These are phyloP conservation scores for Hydnum rufescens DNA, from an alignment of 768 basidiomycete species.

Conservation along the genomic window DNA sequence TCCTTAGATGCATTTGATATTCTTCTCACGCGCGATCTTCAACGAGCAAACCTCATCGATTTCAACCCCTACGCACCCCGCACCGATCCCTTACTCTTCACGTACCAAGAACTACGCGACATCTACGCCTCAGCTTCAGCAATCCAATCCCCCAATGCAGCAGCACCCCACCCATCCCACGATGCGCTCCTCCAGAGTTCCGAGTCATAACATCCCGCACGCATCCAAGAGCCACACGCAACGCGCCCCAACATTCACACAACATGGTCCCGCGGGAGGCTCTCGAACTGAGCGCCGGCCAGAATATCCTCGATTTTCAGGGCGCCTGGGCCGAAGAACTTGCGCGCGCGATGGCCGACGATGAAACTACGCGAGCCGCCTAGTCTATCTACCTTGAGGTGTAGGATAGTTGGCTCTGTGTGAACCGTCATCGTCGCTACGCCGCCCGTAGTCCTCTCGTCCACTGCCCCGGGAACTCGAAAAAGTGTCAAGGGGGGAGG, in stretches of 20 bases:
- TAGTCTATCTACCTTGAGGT: too few species aligned
- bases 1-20: constrained; percentile 56
- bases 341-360: constrained; percentile 13
- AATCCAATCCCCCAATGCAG: neutral
- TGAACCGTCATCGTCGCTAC: too few species aligned
- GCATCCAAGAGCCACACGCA: constrained; percentile 47
- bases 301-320: constrained; percentile 52
- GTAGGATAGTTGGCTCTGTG: too few species aligned
- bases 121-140: constrained; percentile 15
- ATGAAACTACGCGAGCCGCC: too few species aligned
- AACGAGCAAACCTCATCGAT: constrained; percentile 65
- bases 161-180: neutral
- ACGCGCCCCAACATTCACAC: constrained; percentile 57
- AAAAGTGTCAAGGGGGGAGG: too few species aligned
- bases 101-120: constrained; percentile 48
- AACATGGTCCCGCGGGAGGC: constrained; percentile 89
- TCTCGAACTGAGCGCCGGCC: constrained; percentile 55
- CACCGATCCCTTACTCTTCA: constrained; percentile 79
- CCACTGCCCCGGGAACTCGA: too few species aligned
- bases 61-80: constrained; percentile 75
- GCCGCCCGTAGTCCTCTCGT: too few species aligned
- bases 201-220: constrained; percentile 52
- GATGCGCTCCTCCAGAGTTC: constrained; percentile 20
- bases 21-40: constrained; percentile 62
- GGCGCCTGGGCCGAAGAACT: constrained; percentile 23